Conservation (phyloP, 768 basidiomycete genomes). For the Glaciozyma martinii region DNA sequence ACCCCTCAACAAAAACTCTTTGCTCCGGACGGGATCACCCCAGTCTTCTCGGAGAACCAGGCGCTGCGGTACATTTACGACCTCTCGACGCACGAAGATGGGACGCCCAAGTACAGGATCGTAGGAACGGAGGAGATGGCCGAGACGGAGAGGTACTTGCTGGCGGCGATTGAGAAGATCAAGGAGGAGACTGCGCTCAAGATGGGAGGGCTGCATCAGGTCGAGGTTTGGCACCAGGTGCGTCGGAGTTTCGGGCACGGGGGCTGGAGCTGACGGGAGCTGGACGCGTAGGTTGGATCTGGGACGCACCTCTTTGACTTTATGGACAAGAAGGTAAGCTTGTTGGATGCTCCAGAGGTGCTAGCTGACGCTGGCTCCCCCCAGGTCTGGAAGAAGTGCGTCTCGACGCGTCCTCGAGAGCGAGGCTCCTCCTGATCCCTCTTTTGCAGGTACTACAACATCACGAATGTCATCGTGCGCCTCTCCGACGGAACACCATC, state of each 20-base stretch:
- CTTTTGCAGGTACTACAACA: slow-evolving; percentile 66
- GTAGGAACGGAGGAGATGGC: slow-evolving; percentile 86
- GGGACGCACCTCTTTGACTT: slow-evolving; percentile 61
- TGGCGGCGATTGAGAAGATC: slow-evolving; percentile 55
- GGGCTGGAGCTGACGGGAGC: not conserved
- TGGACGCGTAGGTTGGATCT: slow-evolving; percentile 7
- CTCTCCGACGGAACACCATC: slow-evolving; percentile 65
- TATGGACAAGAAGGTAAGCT: slow-evolving; percentile 41
- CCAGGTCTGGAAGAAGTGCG: slow-evolving; percentile 3
- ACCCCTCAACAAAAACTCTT: not conserved
- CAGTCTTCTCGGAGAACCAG: slow-evolving; percentile 27
- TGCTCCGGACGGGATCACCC: slow-evolving; percentile 1
- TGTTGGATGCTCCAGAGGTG: slow-evolving; percentile 13
- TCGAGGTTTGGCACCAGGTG: slow-evolving; percentile 77
- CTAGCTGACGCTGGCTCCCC: not conserved
- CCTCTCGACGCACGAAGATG: slow-evolving; percentile 45
- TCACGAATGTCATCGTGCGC: slow-evolving; percentile 82
- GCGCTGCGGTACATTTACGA: slow-evolving; percentile 33
- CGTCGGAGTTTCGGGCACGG: not conserved
- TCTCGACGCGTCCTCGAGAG: not conserved
- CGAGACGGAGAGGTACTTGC: slow-evolving; percentile 71
- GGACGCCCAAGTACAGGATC: slow-evolving; percentile 71
- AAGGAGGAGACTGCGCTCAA: slow-evolving; percentile 41
- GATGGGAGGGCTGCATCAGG: slow-evolving; percentile 50
- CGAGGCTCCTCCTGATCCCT: not conserved